A percentile compares a stretch with the other conserved stretches of the same genome.
These are phyloP conservation scores for Wickerhamomyces hampshirensis DNA, from an alignment of 805 yeast genomes.

Conservation along the genomic window DNA sequence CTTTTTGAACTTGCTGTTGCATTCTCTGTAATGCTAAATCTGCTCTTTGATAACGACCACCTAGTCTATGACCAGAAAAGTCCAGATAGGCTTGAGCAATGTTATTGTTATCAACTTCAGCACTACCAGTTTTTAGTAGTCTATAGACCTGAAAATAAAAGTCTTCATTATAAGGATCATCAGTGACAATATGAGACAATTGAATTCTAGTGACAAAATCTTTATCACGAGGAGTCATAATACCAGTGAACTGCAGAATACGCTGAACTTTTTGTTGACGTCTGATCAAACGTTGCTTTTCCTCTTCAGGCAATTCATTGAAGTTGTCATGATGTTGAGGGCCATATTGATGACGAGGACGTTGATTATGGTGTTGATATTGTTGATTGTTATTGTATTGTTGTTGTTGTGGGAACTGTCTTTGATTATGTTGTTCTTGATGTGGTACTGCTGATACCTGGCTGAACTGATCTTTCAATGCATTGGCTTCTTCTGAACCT, in stretches of 20 bases:
- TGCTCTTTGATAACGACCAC: slow-evolving; percentile 79
- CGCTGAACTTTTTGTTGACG: slow-evolving; percentile 74
- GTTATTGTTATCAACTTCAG: slow-evolving; percentile 56
- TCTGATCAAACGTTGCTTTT: slow-evolving; percentile 57
- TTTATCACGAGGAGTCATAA: slow-evolving; percentile 96
- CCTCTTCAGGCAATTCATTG: slow-evolving; percentile 59
- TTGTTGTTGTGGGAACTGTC: slow-evolving; percentile 18
- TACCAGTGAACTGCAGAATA: slow-evolving; percentile 79
- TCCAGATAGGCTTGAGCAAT: slow-evolving; percentile 90
- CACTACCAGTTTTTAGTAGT: slow-evolving; percentile 52
- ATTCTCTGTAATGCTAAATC: slow-evolving; percentile 92
- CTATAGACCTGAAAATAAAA: slow-evolving; percentile 92
- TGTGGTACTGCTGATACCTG: slow-evolving; percentile 6
- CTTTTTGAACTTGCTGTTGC: slow-evolving; percentile 97
- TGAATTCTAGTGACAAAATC: slow-evolving; percentile 94
- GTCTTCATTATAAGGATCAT: slow-evolving; percentile 96
- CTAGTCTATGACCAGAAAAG: slow-evolving; percentile 85
- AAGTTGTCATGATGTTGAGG: slow-evolving; percentile 27
- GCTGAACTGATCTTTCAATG: slow-evolving; percentile 6
- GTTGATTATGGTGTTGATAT: slow-evolving; percentile 16
- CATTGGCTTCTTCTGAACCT: slow-evolving; percentile 38
- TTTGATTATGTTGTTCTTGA: slow-evolving; percentile 16
- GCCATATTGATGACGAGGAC: slow-evolving; percentile 24
- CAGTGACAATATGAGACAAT: slow-evolving; percentile 91
- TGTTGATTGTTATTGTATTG: slow-evolving; percentile 17